Conservation (phyloP, 2,329 filamentous ascomycete species). For the Pseudocercospora crystallina region DNA sequence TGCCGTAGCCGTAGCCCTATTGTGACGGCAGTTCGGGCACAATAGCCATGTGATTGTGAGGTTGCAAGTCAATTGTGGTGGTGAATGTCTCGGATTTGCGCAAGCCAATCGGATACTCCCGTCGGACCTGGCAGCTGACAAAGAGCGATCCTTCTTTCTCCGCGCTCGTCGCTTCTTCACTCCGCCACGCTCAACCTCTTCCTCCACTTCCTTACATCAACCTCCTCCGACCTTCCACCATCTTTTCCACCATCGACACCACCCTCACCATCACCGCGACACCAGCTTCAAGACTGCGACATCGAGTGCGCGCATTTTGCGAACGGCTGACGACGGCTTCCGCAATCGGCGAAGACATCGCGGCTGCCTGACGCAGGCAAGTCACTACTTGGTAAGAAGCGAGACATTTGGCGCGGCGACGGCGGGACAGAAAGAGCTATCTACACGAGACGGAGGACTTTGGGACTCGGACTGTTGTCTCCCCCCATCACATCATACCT, state of each 20-base stretch:
- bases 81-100: too few relatives aligned
- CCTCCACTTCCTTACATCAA: not conserved
- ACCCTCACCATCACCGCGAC: not conserved
- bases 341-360: constrained; percentile 2
- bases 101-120: too few relatives aligned
- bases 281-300: not conserved
- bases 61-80: too few relatives aligned
- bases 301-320: not conserved
- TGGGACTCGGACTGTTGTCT: constrained; percentile 3
- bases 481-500: constrained; percentile 2
- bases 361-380: constrained; percentile 11
- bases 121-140: too few relatives aligned
- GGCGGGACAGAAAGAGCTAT: constrained; percentile 8
- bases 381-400: constrained; percentile 11
- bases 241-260: constrained; percentile 3
- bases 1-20: too few relatives aligned
- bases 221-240: not conserved
- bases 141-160: too few relatives aligned
- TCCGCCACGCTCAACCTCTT: too few relatives aligned
- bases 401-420: constrained; percentile 10
- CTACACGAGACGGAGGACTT: constrained; percentile 6
- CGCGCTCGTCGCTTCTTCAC: too few relatives aligned
- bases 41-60: too few relatives aligned
- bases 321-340: not conserved
- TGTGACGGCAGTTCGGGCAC: too few relatives aligned